Conservation (phyloP, 1,284 basidiomycete genomes). For the Sutorius eximius region DNA sequence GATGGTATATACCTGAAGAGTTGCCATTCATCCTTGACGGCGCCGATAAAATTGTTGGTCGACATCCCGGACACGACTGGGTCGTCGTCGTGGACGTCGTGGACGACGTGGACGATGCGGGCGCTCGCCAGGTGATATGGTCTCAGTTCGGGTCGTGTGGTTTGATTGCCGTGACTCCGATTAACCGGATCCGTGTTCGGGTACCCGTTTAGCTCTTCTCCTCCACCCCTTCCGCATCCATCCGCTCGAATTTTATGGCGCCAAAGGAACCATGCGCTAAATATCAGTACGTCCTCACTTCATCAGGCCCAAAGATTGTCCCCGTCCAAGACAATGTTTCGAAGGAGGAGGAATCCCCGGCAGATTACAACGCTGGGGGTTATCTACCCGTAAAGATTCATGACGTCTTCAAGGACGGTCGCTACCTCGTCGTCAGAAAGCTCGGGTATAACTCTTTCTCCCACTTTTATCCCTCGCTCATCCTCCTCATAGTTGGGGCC, state of each 20-base stretch:
- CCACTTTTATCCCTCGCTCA: constrained; percentile 24
- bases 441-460: constrained; percentile 57
- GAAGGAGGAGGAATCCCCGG: constrained; percentile 78
- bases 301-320: constrained; percentile 65
- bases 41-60: constrained; percentile 54
- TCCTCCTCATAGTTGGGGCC: constrained; percentile 69
- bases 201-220: background rate
- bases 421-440: constrained; percentile 81
- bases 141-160: background rate
- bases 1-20: constrained; percentile 63
- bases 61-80: constrained; percentile 2
- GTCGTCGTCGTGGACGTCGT: constrained; percentile 4
- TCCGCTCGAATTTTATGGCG: constrained; percentile 50
- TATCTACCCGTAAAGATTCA: constrained; percentile 77
- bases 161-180: constrained; percentile 14
- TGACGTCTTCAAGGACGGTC: constrained; percentile 77
- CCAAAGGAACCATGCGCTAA: constrained; percentile 64
- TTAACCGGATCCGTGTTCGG: constrained; percentile 22
- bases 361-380: constrained; percentile 77
- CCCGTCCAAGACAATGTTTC: constrained; percentile 60
- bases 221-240: constrained; percentile 13
- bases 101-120: constrained; percentile 2
- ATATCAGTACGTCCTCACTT: constrained; percentile 72
- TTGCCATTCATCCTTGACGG: constrained; percentile 84
- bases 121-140: background rate